A percentile compares a stretch with the other conserved stretches of the same genome.
These are phyloP conservation scores for Fomitopsis palustris DNA, from an alignment of 1,284 basidiomycete species.

Conservation along the genomic window DNA sequence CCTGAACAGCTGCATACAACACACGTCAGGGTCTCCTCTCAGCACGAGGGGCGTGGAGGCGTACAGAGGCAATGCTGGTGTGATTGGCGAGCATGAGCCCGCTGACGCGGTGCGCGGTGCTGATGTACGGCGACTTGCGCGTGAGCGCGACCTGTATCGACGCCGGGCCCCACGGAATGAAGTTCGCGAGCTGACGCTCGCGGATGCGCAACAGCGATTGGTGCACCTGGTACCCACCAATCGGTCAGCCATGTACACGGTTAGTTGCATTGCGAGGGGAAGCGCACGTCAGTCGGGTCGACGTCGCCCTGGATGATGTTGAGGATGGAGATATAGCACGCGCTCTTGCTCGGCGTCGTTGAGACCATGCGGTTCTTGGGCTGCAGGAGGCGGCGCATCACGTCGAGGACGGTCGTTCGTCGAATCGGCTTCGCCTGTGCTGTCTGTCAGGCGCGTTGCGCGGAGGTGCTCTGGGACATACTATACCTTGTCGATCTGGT, in stretches of 20 bases:
- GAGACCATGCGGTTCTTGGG: slow-evolving; percentile 99
- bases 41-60: slow-evolving; percentile 30
- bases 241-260: background rate
- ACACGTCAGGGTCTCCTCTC: background rate
- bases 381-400: slow-evolving; percentile 96
- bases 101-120: slow-evolving; percentile 88
- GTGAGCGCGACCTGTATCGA: slow-evolving; percentile 98
- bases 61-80: slow-evolving; percentile 91
- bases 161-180: slow-evolving; percentile 99
- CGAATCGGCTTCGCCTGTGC: slow-evolving; percentile 55
- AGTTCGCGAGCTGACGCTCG: slow-evolving; percentile 94
- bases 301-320: slow-evolving; percentile 99
- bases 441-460: background rate
- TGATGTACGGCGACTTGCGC: slow-evolving; percentile 85
- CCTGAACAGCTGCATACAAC: slow-evolving; percentile 75
- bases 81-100: slow-evolving; percentile 99
- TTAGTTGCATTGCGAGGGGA: background rate
- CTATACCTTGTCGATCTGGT: slow-evolving; percentile 87
- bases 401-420: slow-evolving; percentile 94
- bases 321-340: slow-evolving; percentile 96
- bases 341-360: slow-evolving; percentile 87
- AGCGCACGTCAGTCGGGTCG: slow-evolving; percentile 89
- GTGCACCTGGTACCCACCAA: slow-evolving; percentile 63
- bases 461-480: background rate
- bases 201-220: slow-evolving; percentile 96